Base-by-base conservation (phyloP, 371 early-diverging fungal genomes). In the Mortierella sp. region DNA sequence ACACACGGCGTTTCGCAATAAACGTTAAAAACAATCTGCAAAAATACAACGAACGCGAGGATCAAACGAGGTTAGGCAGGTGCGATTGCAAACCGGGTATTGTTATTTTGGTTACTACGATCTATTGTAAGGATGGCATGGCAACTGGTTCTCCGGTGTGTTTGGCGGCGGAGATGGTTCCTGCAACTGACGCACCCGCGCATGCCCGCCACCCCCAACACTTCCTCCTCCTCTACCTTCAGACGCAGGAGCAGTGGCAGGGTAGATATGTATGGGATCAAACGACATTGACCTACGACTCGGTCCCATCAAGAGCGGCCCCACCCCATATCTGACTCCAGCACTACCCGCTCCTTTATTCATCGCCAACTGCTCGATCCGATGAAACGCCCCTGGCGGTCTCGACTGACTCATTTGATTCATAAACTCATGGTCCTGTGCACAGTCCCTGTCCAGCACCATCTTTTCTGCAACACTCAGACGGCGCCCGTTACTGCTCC, bases 11-110 rank as follows among this genome's bases (percentile, higher is more conserved):
- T 65, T 65, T 65, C 5, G 65, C 6, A 65, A 65, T 65, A 65
- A 65, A 65, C 38, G 65, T 65, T 65, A 65, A 65, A 65, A 65
- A 65, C 65, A 65, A 65, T 65, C 65, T 65, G 65, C 65, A 65
- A 65, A 65, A 7, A 21, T 2, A 10, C 35, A n/a, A 18, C 27
- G 11, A 32, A 14, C 32, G 32, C 32, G 16, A 32, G 16, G 60
- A 60, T 5, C 27, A 8, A 24, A 56, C 1, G 51, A 51, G 6
- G 2, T 18, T 51, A 18, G 5, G 21, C 58, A 56, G 27, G 32
- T 4, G 6, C 32, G 0, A 5, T 27, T 29, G 32, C 0, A 14
- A 60, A 60, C 16, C 29, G 60, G 60, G 60, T 60, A 60, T 60
- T 29, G 24, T 56, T 56, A 56, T 60, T 58, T 56, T 60, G 60